A percentile compares a stretch with the other conserved stretches of the same genome.
phyloP scores from a whole-genome alignment of 192 early-diverging fungal species.

The Geranomyces michiganensis region DNA sequence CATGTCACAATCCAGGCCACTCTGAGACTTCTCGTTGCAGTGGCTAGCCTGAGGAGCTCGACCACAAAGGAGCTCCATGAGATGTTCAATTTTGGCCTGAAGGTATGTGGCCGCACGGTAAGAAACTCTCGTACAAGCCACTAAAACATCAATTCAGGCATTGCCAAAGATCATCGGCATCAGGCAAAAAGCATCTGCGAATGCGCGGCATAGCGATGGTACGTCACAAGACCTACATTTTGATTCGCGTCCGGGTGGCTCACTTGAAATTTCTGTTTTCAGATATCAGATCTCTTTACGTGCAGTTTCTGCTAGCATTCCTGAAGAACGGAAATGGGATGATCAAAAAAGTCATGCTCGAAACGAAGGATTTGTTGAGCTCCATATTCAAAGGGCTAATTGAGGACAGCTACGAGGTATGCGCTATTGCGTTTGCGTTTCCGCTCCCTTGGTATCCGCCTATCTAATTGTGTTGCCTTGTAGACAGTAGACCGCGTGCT shows the following conservation, averaged over 20 bases:
- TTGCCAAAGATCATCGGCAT: constrained; percentile 8
- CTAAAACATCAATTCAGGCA: background rate
- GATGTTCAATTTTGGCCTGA: constrained; percentile 66
- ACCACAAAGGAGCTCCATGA: constrained; percentile 69
- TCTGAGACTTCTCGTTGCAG: constrained; percentile 62
- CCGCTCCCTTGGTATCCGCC: too few species aligned
- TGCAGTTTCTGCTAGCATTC: constrained; percentile 79
- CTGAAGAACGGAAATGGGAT: constrained; percentile 68
- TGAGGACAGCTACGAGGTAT: constrained; percentile 69
- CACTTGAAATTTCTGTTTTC: too few species aligned
- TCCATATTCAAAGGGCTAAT: constrained; percentile 68
- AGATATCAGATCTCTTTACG: constrained; percentile 72
- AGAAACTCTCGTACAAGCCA: constrained; percentile 25
- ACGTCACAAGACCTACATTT: too few species aligned
- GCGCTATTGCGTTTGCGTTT: too few species aligned
- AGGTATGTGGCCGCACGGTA: background rate
- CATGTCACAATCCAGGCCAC: constrained; percentile 63
- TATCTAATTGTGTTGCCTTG: background rate
- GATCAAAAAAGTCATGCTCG: constrained; percentile 72
- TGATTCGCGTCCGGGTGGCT: too few species aligned
- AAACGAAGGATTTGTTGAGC: constrained; percentile 71
- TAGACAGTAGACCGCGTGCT: constrained; percentile 65
- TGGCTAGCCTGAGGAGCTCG: constrained; percentile 58
- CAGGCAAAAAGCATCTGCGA: background rate
- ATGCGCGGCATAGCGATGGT: background rate